Base-by-base conservation (phyloP, 371 early-diverging fungal genomes). In the Circinella umbellata region DNA sequence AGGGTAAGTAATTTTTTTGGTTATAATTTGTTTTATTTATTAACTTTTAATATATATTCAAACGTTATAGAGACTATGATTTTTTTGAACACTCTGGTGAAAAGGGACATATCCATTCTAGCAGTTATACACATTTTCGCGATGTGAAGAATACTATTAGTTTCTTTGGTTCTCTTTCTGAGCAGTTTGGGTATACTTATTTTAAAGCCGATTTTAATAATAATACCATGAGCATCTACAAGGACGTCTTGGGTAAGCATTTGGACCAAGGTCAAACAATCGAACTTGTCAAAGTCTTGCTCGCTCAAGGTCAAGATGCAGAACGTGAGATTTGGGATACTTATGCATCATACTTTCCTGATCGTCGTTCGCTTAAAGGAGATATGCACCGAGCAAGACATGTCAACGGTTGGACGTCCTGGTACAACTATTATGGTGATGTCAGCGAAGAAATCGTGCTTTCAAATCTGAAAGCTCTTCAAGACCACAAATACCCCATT, bases 381-480 rank as follows among this genome's bases (percentile, higher is more conserved):
- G 71, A 71, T 42, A 73, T 69, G 20, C 64, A 70, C 46, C 65
- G 48, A 14, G n/a, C 48, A 3, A 10, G 65, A 38, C 65, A 64
- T 37, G 81, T 84, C 37, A 82, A 80, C 39, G 89, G 89, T 9
- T 89, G 87, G 86, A 89, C 87, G 4, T 85, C 86, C 1, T 89
- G 89, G 88, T 89, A 89, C 39, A 77, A 79, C 47, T 84, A 87
- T 38, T 86, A 89, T 57, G 89, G 83, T 15, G 84, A 85, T 68
- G 86, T 89, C 34, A 85, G 77, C 54, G 86, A 89, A 59, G 63
- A 70, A 1, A 77, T 87, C 48, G 74, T 87, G 7, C 64, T 80
- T 14, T 76, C 84, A 37, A 87, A 89, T 37, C 67, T 89, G 7
- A 70, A 73, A 3, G 82, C 85, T 8, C 69, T 83, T 7, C 64